These are phyloP conservation scores for Nicotiana noctiflora DNA, from an alignment of 257 asterid genomes.

Conservation along the genomic window DNA sequence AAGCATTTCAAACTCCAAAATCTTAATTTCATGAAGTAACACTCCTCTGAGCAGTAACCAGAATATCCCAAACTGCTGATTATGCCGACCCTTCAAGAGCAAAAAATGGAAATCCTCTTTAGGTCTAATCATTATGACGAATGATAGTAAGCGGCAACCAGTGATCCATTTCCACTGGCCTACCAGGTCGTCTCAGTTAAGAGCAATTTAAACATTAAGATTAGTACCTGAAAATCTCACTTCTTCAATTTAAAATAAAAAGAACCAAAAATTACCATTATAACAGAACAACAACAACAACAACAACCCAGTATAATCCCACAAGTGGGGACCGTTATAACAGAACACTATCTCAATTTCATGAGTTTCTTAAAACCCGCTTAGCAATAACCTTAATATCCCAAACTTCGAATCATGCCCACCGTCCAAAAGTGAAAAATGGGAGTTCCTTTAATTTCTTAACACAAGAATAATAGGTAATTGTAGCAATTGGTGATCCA, in stretches of 20 bases:
- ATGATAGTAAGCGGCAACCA: neutral
- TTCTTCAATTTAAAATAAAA: neutral
- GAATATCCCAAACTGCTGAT: neutral
- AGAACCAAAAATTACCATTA: neutral
- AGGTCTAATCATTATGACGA: neutral
- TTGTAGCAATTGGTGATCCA: neutral
- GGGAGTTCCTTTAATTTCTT: slow-evolving; percentile 1
- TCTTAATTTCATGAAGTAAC: neutral
- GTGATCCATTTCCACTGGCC: neutral
- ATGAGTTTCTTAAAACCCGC: neutral
- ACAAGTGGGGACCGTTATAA: too few species aligned
- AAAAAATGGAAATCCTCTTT: neutral
- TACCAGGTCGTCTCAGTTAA: neutral
- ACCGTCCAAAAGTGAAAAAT: neutral
- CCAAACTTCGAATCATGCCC: neutral
- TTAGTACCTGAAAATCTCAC: neutral
- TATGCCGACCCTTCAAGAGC: neutral
- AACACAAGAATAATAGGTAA: neutral
- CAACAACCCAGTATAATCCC: too few species aligned
- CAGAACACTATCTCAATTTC: neutral
- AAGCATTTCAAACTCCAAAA: neutral
- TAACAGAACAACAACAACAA: neutral
- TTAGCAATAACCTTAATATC: neutral
- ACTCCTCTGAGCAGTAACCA: neutral
- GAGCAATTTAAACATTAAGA: neutral